Conservation (phyloP, 768 basidiomycete species). For the Kwoniella dejecticola region DNA sequence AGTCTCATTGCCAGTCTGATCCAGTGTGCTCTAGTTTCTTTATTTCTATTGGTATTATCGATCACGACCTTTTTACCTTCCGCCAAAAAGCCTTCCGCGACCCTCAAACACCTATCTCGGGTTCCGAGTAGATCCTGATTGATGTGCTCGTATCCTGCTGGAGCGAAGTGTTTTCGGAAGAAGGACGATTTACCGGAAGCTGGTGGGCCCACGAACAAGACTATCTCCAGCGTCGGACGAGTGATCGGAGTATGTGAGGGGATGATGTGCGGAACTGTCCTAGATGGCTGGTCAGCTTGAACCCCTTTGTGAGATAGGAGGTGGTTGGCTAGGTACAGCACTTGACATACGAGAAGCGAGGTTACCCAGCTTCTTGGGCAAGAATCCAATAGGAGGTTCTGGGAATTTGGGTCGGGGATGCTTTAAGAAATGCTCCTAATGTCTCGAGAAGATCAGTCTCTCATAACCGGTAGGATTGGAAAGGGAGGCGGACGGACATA, state of each 20-base stretch:
- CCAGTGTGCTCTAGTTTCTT: slow-evolving; percentile 69
- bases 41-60: slow-evolving; percentile 90
- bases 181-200: slow-evolving; percentile 80
- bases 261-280: slow-evolving; percentile 58
- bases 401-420: slow-evolving; percentile 55
- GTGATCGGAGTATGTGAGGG: slow-evolving; percentile 57
- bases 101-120: slow-evolving; percentile 73
- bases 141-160: slow-evolving; percentile 73
- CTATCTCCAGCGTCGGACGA: slow-evolving; percentile 58
- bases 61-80: slow-evolving; percentile 72
- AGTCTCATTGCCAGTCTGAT: slow-evolving; percentile 66
- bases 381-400: slow-evolving; percentile 69
- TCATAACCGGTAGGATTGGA: too few relatives aligned
- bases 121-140: slow-evolving; percentile 82
- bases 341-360: slow-evolving; percentile 51
- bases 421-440: slow-evolving; percentile 76
- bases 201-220: slow-evolving; percentile 67
- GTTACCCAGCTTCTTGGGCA: slow-evolving; percentile 60
- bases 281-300: background rate
- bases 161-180: slow-evolving; percentile 68
- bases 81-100: slow-evolving; percentile 63
- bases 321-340: background rate
- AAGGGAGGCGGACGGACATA: slow-evolving; percentile 47
- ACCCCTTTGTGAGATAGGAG: too few relatives aligned
- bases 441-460: slow-evolving; percentile 3